Conservation (phyloP, 1,284 basidiomycete genomes). For the Malassezia japonica region DNA sequence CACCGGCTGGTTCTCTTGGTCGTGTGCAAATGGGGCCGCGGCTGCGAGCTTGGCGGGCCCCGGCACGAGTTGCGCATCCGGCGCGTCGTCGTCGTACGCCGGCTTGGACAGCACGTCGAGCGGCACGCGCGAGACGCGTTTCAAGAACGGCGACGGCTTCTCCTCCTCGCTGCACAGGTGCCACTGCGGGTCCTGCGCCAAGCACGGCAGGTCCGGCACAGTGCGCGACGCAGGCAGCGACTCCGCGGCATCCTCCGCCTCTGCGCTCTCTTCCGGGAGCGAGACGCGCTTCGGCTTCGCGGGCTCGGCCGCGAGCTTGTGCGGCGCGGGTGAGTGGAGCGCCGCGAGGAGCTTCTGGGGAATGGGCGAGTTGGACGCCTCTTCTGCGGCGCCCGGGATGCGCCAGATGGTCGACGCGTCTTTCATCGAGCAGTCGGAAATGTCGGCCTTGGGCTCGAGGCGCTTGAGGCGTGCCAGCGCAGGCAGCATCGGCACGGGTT, state of each 20-base stretch:
- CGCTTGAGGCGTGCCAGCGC: constrained; percentile 2
- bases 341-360: neutral
- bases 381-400: neutral
- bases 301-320: neutral
- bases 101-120: neutral
- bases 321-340: neutral
- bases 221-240: too few relatives aligned
- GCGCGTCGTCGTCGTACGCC: neutral
- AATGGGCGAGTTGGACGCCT: neutral
- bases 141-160: constrained; percentile 20
- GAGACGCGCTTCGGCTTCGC: neutral
- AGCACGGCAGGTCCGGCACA: neutral
- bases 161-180: constrained; percentile 12
- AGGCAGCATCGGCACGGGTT: neutral
- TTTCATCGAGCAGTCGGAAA: constrained; percentile 19
- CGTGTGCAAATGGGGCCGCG: neutral
- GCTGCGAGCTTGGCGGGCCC: constrained; percentile 1
- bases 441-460: neutral
- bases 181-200: constrained; percentile 13
- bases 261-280: neutral
- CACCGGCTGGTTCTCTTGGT: constrained; percentile 10
- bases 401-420: constrained; percentile 15
- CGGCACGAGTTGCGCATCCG: neutral
- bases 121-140: constrained; percentile 18
- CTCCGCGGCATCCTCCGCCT: neutral